A percentile compares a stretch with the other conserved stretches of the same genome.
Conservation (phyloP, 208 protist species). For the Kentomonas sorsogonicus region DNA sequence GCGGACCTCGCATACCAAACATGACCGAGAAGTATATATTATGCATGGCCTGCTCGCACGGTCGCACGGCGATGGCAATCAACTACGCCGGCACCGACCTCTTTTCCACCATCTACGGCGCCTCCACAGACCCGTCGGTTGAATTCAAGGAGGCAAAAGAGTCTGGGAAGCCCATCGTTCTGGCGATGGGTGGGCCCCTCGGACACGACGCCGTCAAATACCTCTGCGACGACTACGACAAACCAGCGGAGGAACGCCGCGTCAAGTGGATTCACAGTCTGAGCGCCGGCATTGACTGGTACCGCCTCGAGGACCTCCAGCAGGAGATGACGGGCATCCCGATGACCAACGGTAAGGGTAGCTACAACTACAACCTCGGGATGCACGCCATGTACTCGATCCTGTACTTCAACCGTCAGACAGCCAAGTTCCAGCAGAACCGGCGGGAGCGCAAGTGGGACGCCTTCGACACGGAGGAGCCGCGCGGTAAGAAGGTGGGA, state of each 20-base stretch:
- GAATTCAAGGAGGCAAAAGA: slow-evolving; percentile 27
- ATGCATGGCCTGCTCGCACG: slow-evolving; percentile 23
- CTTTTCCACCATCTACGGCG: slow-evolving; percentile 19
- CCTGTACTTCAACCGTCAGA: slow-evolving; percentile 75
- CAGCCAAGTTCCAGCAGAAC: slow-evolving; percentile 35
- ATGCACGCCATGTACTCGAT: slow-evolving; percentile 59
- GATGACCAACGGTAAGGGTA: slow-evolving; percentile 51
- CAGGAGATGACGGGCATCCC: slow-evolving; percentile 36
- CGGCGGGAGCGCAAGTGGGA: slow-evolving; percentile 39
- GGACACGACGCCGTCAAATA: slow-evolving; percentile 33
- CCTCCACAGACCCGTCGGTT: neutral
- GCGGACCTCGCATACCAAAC: too few relatives aligned
- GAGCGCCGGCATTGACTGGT: slow-evolving; percentile 58
- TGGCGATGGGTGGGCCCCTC: slow-evolving; percentile 28
- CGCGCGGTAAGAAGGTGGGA: slow-evolving; percentile 51
- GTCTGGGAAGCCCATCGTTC: slow-evolving; percentile 25
- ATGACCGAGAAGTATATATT: neutral
- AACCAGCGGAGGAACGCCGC: slow-evolving; percentile 29
- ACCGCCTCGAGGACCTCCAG: slow-evolving; percentile 21
- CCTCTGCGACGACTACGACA: slow-evolving; percentile 46
- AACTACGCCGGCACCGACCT: slow-evolving; percentile 16
- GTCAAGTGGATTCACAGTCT: slow-evolving; percentile 64
- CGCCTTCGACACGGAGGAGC: slow-evolving; percentile 40
- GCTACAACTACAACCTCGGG: slow-evolving; percentile 41
- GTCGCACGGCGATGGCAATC: slow-evolving; percentile 9